Base-by-base conservation (phyloP, 106 monocot species). In the Apostasia shenzhenica region DNA sequence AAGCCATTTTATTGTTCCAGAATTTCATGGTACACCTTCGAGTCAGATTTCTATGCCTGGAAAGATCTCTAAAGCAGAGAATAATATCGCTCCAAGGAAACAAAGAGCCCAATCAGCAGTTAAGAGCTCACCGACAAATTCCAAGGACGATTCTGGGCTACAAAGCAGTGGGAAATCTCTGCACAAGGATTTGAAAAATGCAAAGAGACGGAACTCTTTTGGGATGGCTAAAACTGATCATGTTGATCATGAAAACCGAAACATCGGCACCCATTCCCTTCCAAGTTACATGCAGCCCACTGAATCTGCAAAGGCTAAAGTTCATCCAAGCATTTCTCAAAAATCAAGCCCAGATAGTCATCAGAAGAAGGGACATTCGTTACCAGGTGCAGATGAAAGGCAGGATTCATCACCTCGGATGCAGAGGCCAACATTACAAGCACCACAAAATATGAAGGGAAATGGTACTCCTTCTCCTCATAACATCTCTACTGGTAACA, bases 221-320 rank as follows among this genome's bases (percentile, higher is more conserved):
- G 82, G 60, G 41, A 72, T 49, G 40, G 57, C 67, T 69, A 83
- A 78, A 73, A 45, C 76, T 66, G 84, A 91, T 70, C 57, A 66
- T 67, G 60, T 40, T 78, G 91, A 92, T 66, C 72, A 69, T 51
- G 90, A 90, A 51, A 79, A 82, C 56, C 63, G 76, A 47, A 59
- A 59, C 14, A 86, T 86, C 58, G 79, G 59, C 54, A 79, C 80
- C 77, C 86, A 60, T 66, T 80, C 86, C 5, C 73, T 99, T 76
- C 99, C 99, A 51, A 90, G 84, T 77, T 99, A 99, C 63, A 99
- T 99, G 99, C 93, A 93, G 80, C 83, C 83, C 42, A 99, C 99
- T 9, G 81, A 87, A 63, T 93, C 93, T 63, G 99, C 99, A 46
- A 87, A 78, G 48, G 99, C 99, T 46, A 99, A 99, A 74, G 73